Evolutionary conservation across 2,329 filamentous ascomycete genomes (phyloP).

Genomic region (Aspergillus unguis): DNA sequence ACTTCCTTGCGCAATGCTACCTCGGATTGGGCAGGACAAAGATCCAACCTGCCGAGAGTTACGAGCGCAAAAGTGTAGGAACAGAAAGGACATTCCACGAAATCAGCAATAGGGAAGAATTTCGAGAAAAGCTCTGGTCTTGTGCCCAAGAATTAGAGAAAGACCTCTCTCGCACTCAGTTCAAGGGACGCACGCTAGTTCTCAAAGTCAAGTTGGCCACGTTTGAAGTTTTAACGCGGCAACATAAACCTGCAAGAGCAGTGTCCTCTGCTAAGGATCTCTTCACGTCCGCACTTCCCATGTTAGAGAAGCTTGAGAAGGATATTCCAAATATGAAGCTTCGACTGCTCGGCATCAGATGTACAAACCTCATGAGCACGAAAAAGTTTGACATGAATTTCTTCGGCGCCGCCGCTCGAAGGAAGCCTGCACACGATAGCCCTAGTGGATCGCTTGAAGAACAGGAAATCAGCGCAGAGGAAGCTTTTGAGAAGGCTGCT

Average conservation of each 20-base stretch:
- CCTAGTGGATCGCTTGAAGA: conserved; percentile 33
- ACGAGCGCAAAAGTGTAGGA: conserved; percentile 88
- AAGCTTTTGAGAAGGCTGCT: conserved; percentile 62
- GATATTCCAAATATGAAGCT: conserved; percentile 77
- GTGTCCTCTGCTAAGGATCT: conserved; percentile 74
- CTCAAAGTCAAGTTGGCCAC: conserved; percentile 93
- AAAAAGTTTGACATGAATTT: conserved; percentile 79
- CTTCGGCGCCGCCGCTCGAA: conserved; percentile 56
- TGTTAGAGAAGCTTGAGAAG: conserved; percentile 78
- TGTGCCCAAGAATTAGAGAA: conserved; percentile 84
- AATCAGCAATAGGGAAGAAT: conserved; percentile 62
- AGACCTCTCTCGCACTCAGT: conserved; percentile 73
- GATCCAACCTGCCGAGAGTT: conserved; percentile 81
- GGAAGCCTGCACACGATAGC: conserved; percentile 18
- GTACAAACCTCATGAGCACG: conserved; percentile 80
- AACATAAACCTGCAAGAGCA: conserved; percentile 68
- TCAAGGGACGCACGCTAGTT: conserved; percentile 86
- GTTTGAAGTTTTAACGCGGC: conserved; percentile 84
- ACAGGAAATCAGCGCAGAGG: conserved; percentile 68
- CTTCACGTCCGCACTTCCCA: conserved; percentile 75
- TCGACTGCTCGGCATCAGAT: conserved; percentile 81
- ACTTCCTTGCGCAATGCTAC: conserved; percentile 80
- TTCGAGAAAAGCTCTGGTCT: conserved; percentile 73
- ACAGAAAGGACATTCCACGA: conserved; percentile 91
- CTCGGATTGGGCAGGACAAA: conserved; percentile 82